Base-by-base conservation (phyloP, 352 stramenopile genomes). In the Globisporangium solare region DNA sequence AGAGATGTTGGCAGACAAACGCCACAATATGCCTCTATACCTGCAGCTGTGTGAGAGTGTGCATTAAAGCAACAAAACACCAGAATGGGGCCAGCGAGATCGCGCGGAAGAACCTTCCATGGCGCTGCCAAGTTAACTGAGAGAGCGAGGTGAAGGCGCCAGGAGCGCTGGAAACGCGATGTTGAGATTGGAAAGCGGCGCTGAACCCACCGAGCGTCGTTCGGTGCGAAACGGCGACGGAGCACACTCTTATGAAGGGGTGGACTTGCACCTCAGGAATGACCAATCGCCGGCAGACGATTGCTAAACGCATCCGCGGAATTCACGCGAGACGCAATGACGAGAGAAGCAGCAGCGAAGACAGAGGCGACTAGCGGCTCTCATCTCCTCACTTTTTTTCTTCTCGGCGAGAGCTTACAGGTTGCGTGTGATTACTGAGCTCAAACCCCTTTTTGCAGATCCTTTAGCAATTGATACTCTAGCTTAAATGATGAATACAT, bases 1-100 rank as follows among this genome's bases (percentile, higher is more conserved):
- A 11, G 27, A 6, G 3, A 35, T 35, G 1, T 10, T 35, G 6
- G 27, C 7, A 35, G 2, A 35, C 7, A 35, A 35, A 35, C 2
- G 0, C 27, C 27, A 35, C 56, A 74, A 74, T 67, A 64, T 53
- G 43, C 56, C 56, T 58, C 40, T 35, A 8, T 35, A 6, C 27
- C 27, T 6, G 27, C 27, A 6, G 24, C 6, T 31, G 24, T 31
- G 24, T 6, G 24, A 31, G 6, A 8, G 27, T 35, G 27, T 3
- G 27, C 39, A 43, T 6, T 0, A n/a, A 3, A 43, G 39, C 13
- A 18, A n/a, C 3, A 43, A 43, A 43, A 43, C 39, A 43, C 39
- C 6, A 43, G 39, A 43, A 43, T 43, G 39, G 39, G 13, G 39
- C 6, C 39, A 43, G 12, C n/a, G 39, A 43, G 27, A 43, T 15